Evolutionary conservation across 1,284 basidiomycete genomes (phyloP).

Genomic region (Marasmius oreades): DNA sequence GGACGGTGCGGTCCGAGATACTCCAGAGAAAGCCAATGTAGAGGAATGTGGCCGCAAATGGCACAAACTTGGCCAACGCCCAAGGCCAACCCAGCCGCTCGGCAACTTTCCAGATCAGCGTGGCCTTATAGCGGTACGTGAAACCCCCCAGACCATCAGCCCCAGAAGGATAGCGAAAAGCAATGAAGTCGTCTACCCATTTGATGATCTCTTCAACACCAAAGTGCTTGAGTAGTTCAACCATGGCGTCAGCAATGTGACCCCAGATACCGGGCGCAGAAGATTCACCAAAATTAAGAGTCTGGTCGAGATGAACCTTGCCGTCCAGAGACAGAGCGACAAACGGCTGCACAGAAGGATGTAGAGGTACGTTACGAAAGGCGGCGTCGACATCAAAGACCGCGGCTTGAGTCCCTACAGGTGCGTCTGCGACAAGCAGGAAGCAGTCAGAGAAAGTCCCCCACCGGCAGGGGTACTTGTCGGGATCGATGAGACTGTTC

Average conservation of each 20-base stretch:
- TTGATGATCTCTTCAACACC: slow-evolving; percentile 25
- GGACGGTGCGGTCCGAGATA: slow-evolving; percentile 23
- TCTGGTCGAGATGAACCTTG: slow-evolving; percentile 21
- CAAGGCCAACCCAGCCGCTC: slow-evolving; percentile 27
- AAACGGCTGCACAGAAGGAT: slow-evolving; percentile 13
- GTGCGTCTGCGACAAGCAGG: slow-evolving; percentile 8
- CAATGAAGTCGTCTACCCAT: slow-evolving; percentile 36
- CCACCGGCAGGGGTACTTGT: slow-evolving; percentile 5
- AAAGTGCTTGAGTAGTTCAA: slow-evolving; percentile 1
- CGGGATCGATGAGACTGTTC: slow-evolving; percentile 6
- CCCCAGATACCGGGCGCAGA: slow-evolving; percentile 31
- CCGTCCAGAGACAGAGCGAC: slow-evolving; percentile 14
- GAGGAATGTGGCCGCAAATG: slow-evolving; percentile 25
- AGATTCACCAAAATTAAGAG: slow-evolving; percentile 26
- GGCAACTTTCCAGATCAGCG: slow-evolving; percentile 18
- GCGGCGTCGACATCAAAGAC: slow-evolving; percentile 22
- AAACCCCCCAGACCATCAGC: neutral
- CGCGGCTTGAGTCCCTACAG: slow-evolving; percentile 20
- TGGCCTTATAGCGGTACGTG: slow-evolving; percentile 12
- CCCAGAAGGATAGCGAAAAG: slow-evolving; percentile 18
- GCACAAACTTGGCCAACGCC: slow-evolving; percentile 24
- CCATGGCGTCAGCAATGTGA: slow-evolving; percentile 27
- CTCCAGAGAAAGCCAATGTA: slow-evolving; percentile 41
- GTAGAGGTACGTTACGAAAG: slow-evolving; percentile 20
- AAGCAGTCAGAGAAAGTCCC: slow-evolving; percentile 7